These are phyloP conservation scores for Melastoma malabathricum DNA, from an alignment of 345 rosid genomes.

Conservation along the genomic window DNA sequence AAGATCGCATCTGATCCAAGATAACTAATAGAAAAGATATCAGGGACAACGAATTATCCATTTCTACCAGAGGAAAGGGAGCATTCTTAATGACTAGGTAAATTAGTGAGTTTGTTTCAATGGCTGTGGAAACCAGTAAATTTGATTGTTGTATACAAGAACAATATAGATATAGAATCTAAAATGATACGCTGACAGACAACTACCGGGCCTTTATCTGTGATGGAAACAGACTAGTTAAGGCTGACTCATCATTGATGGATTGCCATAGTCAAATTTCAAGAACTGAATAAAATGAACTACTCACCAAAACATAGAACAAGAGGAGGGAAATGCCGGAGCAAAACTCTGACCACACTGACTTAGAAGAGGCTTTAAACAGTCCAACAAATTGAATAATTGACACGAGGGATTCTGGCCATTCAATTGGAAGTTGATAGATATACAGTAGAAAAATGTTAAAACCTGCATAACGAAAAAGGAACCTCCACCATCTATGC, in stretches of 20 bases:
- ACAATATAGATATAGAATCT: too few relatives aligned
- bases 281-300: not conserved
- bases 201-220: too few relatives aligned
- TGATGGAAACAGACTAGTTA: too few relatives aligned
- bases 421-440: conserved; percentile 34
- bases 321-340: conserved; percentile 25
- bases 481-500: conserved; percentile 42
- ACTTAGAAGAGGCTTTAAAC: conserved; percentile 26
- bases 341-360: conserved; percentile 35
- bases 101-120: too few relatives aligned
- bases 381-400: conserved; percentile 30
- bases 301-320: conserved; percentile 39
- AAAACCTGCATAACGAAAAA: conserved; percentile 31
- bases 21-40: conserved; percentile 17
- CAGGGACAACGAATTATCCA: not conserved
- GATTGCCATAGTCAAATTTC: not conserved
- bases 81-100: too few relatives aligned
- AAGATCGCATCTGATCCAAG: conserved; percentile 34
- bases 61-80: not conserved
- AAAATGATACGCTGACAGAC: too few relatives aligned
- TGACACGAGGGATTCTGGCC: conserved; percentile 14
- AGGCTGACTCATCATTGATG: not conserved
- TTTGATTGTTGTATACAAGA: not conserved
- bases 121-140: too few relatives aligned
- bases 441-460: conserved; percentile 30